Conservation (phyloP, 148 eudicot genomes). For the Rhododendron henanense region DNA sequence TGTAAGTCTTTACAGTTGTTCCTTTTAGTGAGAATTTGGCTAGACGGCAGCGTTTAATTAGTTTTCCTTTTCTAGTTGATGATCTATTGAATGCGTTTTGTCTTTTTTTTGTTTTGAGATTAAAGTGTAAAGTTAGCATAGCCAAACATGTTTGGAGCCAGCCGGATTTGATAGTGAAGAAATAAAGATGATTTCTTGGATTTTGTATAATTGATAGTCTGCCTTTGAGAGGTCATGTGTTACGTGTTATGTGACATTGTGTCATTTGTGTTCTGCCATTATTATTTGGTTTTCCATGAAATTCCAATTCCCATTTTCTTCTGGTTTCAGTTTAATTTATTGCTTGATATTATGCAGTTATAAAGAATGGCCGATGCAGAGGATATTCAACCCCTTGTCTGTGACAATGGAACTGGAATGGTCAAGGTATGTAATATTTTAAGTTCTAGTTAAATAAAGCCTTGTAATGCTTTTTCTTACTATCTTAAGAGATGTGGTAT, state of each 20-base stretch:
- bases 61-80: neutral
- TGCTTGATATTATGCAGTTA: neutral
- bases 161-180: neutral
- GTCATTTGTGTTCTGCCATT: neutral
- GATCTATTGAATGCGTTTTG: neutral
- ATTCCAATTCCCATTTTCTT: neutral
- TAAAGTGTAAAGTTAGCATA: neutral
- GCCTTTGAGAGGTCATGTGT: neutral
- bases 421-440: constrained; percentile 12
- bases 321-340: neutral
- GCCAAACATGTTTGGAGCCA: neutral
- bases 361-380: constrained; percentile 22
- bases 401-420: constrained; percentile 31
- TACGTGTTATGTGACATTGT: neutral
- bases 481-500: neutral
- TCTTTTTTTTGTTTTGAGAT: neutral
- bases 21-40: neutral
- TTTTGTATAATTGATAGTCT: neutral
- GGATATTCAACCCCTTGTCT: constrained; percentile 24
- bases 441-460: neutral
- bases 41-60: neutral
- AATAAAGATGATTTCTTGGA: neutral
- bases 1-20: neutral
- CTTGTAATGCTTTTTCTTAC: neutral
- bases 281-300: neutral